These are phyloP conservation scores for Ramularia endophylla DNA, from an alignment of 2,329 filamentous ascomycete genomes.

Conservation along the genomic window DNA sequence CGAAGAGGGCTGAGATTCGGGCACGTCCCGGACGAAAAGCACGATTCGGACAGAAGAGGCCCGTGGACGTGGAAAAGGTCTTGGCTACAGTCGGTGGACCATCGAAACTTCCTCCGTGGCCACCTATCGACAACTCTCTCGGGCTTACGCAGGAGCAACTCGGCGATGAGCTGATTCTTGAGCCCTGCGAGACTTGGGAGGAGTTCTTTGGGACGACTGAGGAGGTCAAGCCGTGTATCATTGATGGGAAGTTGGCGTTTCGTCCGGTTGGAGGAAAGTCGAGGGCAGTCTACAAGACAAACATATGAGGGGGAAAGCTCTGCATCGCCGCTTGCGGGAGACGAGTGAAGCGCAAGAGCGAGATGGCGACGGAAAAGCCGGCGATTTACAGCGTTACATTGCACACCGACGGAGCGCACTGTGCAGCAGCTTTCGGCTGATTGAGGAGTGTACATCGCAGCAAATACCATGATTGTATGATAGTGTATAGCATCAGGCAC, in stretches of 20 bases:
- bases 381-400: too few relatives aligned
- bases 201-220: slow-evolving; percentile 12
- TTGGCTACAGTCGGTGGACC: background rate
- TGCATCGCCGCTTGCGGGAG: too few relatives aligned
- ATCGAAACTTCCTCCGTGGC: background rate
- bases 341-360: too few relatives aligned
- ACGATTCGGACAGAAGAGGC: slow-evolving; percentile 18
- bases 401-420: too few relatives aligned
- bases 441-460: too few relatives aligned
- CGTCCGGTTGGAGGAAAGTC: slow-evolving; percentile 2
- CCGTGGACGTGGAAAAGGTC: background rate
- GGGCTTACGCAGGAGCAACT: too few relatives aligned
- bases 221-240: slow-evolving; percentile 8
- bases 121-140: too few relatives aligned
- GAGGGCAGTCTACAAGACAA: slow-evolving; percentile 10
- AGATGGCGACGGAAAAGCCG: too few relatives aligned
- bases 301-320: slow-evolving; percentile 5
- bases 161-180: slow-evolving; percentile 1
- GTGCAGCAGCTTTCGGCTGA: too few relatives aligned
- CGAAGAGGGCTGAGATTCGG: slow-evolving; percentile 52
- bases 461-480: too few relatives aligned
- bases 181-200: slow-evolving; percentile 7
- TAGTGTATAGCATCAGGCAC: too few relatives aligned
- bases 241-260: slow-evolving; percentile 9
- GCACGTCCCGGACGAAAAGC: slow-evolving; percentile 33